These are phyloP conservation scores for Cyberlindnera xylosilytica DNA, from an alignment of 805 yeast species.

Conservation along the genomic window DNA sequence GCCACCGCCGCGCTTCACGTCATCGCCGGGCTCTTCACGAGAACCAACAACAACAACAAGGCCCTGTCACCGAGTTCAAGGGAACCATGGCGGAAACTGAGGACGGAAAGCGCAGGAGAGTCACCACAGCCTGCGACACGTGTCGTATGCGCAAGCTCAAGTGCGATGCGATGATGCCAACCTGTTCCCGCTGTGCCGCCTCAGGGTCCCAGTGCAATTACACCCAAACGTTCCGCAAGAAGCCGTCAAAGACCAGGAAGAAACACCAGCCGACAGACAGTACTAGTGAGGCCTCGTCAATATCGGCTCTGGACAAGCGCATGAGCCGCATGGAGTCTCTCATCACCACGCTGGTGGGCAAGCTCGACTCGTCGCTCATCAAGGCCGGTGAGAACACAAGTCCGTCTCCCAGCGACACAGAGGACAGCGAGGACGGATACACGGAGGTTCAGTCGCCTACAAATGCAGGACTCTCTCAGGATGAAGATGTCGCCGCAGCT, in stretches of 20 bases:
- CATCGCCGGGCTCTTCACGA: too few species aligned
- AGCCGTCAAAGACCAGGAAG: constrained; percentile 1
- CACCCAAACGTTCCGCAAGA: constrained; percentile 12
- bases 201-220: constrained; percentile 43
- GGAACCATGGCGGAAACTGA: constrained; percentile 2
- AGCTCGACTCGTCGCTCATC: constrained; percentile 17
- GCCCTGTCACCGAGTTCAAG: background rate
- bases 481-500: background rate
- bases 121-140: constrained; percentile 42
- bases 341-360: constrained; percentile 28
- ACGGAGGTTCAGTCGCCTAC: background rate
- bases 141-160: constrained; percentile 71
- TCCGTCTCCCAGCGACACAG: background rate
- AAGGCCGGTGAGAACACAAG: constrained; percentile 1
- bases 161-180: constrained; percentile 75
- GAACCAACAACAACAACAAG: background rate
- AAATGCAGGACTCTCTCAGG: background rate
- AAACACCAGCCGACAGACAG: background rate
- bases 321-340: constrained; percentile 33
- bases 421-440: constrained; percentile 1
- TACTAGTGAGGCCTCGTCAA: background rate
- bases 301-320: constrained; percentile 26
- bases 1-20: too few species aligned
- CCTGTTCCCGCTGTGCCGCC: constrained; percentile 75
- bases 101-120: constrained; percentile 32